Conservation (phyloP, 73 alveolate species). For the Uronychia binucleata region DNA sequence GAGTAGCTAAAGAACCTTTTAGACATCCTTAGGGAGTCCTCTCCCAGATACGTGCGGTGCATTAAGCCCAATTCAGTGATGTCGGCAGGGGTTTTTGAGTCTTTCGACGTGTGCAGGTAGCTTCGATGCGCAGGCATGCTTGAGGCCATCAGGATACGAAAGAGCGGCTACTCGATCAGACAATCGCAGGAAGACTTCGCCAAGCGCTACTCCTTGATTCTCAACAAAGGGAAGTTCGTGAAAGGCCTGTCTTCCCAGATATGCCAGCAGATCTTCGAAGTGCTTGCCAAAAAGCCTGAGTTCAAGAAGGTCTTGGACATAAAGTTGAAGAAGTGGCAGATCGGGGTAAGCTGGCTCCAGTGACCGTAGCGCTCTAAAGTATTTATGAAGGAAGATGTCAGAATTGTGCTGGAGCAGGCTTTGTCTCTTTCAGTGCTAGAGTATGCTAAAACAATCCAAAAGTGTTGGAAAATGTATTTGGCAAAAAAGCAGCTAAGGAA, state of each 20-base stretch:
- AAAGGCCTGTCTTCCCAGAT: background rate
- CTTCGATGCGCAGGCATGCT: slow-evolving; percentile 95
- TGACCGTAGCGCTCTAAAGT: slow-evolving; percentile 36
- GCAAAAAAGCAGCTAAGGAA: background rate
- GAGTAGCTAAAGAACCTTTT: slow-evolving; percentile 77
- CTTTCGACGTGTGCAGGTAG: slow-evolving; percentile 85
- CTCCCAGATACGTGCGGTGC: slow-evolving; percentile 90
- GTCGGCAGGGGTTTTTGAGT: slow-evolving; percentile 79
- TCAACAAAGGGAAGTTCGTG: slow-evolving; percentile 21
- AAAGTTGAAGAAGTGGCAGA: slow-evolving; percentile 47
- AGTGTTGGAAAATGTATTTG: slow-evolving; percentile 13
- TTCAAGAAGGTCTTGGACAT: slow-evolving; percentile 36
- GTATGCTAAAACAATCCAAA: slow-evolving; percentile 40
- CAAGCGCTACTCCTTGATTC: slow-evolving; percentile 60
- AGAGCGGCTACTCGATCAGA: slow-evolving; percentile 80
- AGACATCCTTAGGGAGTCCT: slow-evolving; percentile 71
- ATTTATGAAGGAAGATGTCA: slow-evolving; percentile 73
- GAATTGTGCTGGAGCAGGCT: slow-evolving; percentile 37
- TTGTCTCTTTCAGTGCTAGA: slow-evolving; percentile 20
- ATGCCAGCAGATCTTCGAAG: slow-evolving; percentile 16
- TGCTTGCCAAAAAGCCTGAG: background rate
- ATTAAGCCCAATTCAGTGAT: slow-evolving; percentile 88
- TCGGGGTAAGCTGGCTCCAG: slow-evolving; percentile 32
- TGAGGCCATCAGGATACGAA: slow-evolving; percentile 95
- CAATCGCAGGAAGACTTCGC: slow-evolving; percentile 83